These are phyloP conservation scores for Rhynchospora pubera DNA, from an alignment of 176 grass and related monocot species.

Conservation along the genomic window DNA sequence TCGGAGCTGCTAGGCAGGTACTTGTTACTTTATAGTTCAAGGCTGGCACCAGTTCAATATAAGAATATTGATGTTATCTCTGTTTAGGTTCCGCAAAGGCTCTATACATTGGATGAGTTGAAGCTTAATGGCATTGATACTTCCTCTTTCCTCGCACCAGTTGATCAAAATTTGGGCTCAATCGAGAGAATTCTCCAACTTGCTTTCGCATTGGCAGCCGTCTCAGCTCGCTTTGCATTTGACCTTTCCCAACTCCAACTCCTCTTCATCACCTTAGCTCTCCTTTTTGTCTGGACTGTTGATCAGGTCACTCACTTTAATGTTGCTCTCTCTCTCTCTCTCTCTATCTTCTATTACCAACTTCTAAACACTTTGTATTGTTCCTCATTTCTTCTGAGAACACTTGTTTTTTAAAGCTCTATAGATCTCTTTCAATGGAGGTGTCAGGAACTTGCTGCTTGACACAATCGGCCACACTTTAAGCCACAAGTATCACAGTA, in stretches of 20 bases:
- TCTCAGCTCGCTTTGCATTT: conserved; percentile 38
- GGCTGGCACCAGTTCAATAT: too few species aligned
- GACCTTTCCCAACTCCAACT: conserved; percentile 60
- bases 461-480: conserved; percentile 67
- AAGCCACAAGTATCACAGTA: conserved; percentile 70
- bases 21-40: too few species aligned
- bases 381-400: not conserved
- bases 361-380: too few species aligned
- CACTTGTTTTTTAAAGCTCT: conserved; percentile 29
- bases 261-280: conserved; percentile 46
- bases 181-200: conserved; percentile 77
- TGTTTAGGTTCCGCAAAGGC: conserved; percentile 64
- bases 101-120: conserved; percentile 78
- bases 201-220: conserved; percentile 46
- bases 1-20: conserved; percentile 53
- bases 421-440: conserved; percentile 73
- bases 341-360: too few species aligned
- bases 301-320: conserved; percentile 39
- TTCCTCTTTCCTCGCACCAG: conserved; percentile 56
- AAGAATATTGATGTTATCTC: too few species aligned
- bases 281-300: conserved; percentile 68
- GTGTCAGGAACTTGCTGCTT: conserved; percentile 60
- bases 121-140: conserved; percentile 81
- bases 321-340: too few species aligned
- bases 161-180: conserved; percentile 60